Evolutionary conservation across 148 eudicot species (phyloP).

Genomic region (Agrostemma githago): DNA sequence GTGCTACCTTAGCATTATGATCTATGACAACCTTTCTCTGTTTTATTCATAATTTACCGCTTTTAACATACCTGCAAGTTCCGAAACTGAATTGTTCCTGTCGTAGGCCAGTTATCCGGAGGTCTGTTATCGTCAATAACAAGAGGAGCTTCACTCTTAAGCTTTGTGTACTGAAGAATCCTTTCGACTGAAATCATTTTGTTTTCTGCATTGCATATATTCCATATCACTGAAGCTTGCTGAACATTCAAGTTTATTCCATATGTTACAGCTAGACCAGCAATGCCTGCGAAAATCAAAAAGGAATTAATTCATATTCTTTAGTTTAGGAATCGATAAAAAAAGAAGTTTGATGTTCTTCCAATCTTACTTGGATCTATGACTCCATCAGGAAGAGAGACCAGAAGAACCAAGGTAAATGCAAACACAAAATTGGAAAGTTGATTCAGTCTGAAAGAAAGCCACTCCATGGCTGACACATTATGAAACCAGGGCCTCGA

Average conservation of each 20-base stretch:
- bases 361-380: constrained; percentile 70
- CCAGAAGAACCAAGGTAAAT: constrained; percentile 80
- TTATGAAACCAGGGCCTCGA: constrained; percentile 97
- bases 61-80: constrained; percentile 63
- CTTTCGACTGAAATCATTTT: constrained; percentile 99
- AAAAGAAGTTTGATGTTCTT: constrained; percentile 12
- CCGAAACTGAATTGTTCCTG: constrained; percentile 67
- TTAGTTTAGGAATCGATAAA: too few species aligned
- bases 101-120: constrained; percentile 72
- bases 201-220: constrained; percentile 93
- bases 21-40: background rate
- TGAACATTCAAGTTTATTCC: constrained; percentile 86
- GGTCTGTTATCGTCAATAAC: constrained; percentile 60
- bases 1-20: too few species aligned
- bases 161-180: constrained; percentile 83
- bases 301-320: background rate
- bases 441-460: constrained; percentile 92
- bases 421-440: constrained; percentile 93
- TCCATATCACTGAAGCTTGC: constrained; percentile 98
- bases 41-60: background rate
- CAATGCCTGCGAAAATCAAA: constrained; percentile 64
- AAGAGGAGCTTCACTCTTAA: constrained; percentile 78
- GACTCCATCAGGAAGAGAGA: constrained; percentile 90
- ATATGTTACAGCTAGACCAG: constrained; percentile 93
- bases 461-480: constrained; percentile 97